Percentiles rank a stretch among this genome's conserved stretches.
These are phyloP conservation scores for Ogataea kodamae DNA, from an alignment of 805 yeast genomes.

Conservation along the genomic window DNA sequence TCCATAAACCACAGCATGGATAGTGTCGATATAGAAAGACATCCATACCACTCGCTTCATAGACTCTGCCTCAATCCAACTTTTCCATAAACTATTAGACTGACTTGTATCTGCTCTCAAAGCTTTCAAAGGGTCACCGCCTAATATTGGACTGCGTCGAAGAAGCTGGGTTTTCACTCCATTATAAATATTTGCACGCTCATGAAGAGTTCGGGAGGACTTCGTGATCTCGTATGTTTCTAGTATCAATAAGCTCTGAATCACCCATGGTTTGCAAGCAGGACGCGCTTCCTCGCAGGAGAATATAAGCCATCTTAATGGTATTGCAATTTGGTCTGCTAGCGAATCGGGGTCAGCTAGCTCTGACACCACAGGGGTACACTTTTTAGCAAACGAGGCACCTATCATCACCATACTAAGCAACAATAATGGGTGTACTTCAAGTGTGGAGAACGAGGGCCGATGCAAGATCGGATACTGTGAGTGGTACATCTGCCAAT, in stretches of 20 bases:
- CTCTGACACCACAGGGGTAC: slow-evolving; percentile 1
- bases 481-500: slow-evolving; percentile 56
- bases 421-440: slow-evolving; percentile 49
- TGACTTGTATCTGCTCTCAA: slow-evolving; percentile 28
- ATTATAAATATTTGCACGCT: slow-evolving; percentile 49
- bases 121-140: slow-evolving; percentile 39
- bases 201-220: slow-evolving; percentile 43
- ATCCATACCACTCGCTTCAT: slow-evolving; percentile 70
- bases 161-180: slow-evolving; percentile 50
- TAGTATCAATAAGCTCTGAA: slow-evolving; percentile 44
- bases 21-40: slow-evolving; percentile 71
- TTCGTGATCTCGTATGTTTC: slow-evolving; percentile 48
- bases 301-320: slow-evolving; percentile 43
- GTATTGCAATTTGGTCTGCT: slow-evolving; percentile 37
- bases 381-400: slow-evolving; percentile 30
- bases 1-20: slow-evolving; percentile 70
- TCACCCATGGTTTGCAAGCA: slow-evolving; percentile 47
- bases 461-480: slow-evolving; percentile 48
- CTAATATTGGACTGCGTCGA: slow-evolving; percentile 44
- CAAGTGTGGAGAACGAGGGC: slow-evolving; percentile 48
- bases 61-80: slow-evolving; percentile 74
- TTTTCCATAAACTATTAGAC: slow-evolving; percentile 35
- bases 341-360: slow-evolving; percentile 26
- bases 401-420: slow-evolving; percentile 57
- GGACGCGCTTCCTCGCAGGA: slow-evolving; percentile 42